Evolutionary conservation across 192 early-diverging fungal species (phyloP), one percentile per base, ranked within the genome.

Genomic region (Gaertneriomyces semiglobifer): DNA sequence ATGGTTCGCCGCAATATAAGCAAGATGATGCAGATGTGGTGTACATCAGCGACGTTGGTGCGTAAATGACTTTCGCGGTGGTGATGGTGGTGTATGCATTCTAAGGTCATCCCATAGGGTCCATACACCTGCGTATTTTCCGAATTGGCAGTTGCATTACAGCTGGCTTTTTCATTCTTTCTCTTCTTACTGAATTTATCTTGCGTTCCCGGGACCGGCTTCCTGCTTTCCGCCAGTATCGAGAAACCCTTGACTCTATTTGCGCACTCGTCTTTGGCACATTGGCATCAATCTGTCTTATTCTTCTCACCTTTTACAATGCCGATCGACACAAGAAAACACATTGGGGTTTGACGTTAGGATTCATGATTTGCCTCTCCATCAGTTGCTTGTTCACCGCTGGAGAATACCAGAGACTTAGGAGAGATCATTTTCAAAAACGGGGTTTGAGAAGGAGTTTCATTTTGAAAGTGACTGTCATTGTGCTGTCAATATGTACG

Each of bases 1-100:
- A n/a, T 3, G 69, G 48, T 50, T 33, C 54, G 4, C 69, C 69
- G 33, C 61, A 65, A n/a, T 71, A 71, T 58, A 63, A 71, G 51
- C 55, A 63, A 38, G 54, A 55, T 33, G 69, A 64, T 9, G 69
- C 69, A 10, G 25, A 47, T 44, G 57, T 71, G 25, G 69, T 71
- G 5, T 71, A 71, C 42, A 71, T 71, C 16, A 58, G 54, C 3
- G 61, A 63, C 33, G 62, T 71, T 33, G 69, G 69, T 59, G 38
- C 40, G 68, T 70, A 14, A 10, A n/a, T 40, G 4, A 0, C n/a
- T 40, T 16, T n/a, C 44, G 16, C 14, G 42, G 14, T 52, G 39
- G 53, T 4, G 2, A 2, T 16, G 33, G 1, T 25, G n/a, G n/a
- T n/a, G n/a, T n/a, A n/a, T 20, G 33, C 53, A 11, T 12, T 6